Evolutionary conservation across 2,329 filamentous ascomycete genomes (phyloP), one percentile per base, ranked within the genome.

Genomic region (Rutstroemia sp.): DNA sequence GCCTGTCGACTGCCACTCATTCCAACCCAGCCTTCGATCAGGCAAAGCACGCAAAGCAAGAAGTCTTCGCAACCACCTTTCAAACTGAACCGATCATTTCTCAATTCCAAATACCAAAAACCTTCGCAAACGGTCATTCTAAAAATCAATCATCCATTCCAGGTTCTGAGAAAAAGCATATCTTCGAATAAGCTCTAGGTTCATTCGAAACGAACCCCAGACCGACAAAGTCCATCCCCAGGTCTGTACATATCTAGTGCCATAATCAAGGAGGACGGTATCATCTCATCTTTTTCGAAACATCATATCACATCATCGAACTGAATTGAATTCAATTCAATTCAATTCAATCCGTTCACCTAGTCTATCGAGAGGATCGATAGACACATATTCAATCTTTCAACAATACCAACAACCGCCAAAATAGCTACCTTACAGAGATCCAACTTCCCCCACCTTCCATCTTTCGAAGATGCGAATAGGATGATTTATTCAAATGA

Each of bases 351-450:
- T 38, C 16, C 25, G 16, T 48, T 48, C 27, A 30, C 25, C 34
- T 16, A 19, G 9, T 14, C 8, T 14, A 14, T 19, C 25, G 12
- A 39, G 17, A n/a, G 23, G 23, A 17, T 49, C 52, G n/a, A 50
- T 55, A n/a, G 44, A 39, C 39, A 40, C 25, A 34, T 17, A 34
- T 47, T 55, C 21, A n/a, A 19, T 14, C 39, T n/a, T 17, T 42
- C 21, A 44, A 44, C 16, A 17, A 21, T 4, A 25, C 10, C 21
- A 47, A 34, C 10, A 47, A 63, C 63, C 65, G 64, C 64, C 67
- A 67, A 67, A 58, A 69, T 66, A 65, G 64, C 67, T 64, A 64
- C 64, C 50, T 59, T 67, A 63, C 61, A 60, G 56, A 64, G 64
- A 65, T 48, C 60, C 47, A 60, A 64, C 23, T 61, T 57, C 40